A percentile compares a stretch with the other conserved stretches of the same genome.
phyloP scores from a whole-genome alignment of 768 basidiomycete genomes.

The Phanerochaete sordida region DNA sequence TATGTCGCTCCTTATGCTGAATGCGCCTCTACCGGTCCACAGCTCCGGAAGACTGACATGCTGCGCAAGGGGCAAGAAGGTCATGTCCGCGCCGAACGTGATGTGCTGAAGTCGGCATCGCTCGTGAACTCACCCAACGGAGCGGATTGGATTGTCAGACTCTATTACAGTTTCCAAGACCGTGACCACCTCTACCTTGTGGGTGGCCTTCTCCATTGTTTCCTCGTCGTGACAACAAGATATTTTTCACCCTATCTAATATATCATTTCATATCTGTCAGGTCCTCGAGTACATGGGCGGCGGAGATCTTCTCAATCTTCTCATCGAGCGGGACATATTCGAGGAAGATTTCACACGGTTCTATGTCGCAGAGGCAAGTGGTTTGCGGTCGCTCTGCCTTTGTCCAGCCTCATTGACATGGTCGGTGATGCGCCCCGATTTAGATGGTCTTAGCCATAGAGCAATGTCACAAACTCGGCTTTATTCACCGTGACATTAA shows the following conservation, averaged over 20 bases:
- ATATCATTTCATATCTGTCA: constrained; percentile 49
- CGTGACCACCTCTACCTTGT: constrained; percentile 93
- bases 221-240: constrained; percentile 17
- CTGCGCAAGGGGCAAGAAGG: constrained; percentile 96
- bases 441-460: constrained; percentile 92
- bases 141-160: constrained; percentile 91
- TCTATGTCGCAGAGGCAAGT: constrained; percentile 90
- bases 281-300: constrained; percentile 95
- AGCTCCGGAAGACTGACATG: constrained; percentile 90
- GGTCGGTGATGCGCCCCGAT: constrained; percentile 1
- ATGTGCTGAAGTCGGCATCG: constrained; percentile 88
- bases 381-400: constrained; percentile 10
- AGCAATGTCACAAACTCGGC: constrained; percentile 89
- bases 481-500: constrained; percentile 99
- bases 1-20: constrained; percentile 15
- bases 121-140: constrained; percentile 67
- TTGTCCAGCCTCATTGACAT: not conserved
- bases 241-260: constrained; percentile 44
- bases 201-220: constrained; percentile 26
- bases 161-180: constrained; percentile 95
- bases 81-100: constrained; percentile 93
- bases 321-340: constrained; percentile 91
- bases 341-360: constrained; percentile 86
- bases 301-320: constrained; percentile 93
- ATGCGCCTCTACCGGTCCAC: constrained; percentile 18